Percentiles rank a stretch among this genome's conserved stretches.
Conservation (phyloP, 148 eudicot genomes). For the Suaeda aralocaspica region DNA sequence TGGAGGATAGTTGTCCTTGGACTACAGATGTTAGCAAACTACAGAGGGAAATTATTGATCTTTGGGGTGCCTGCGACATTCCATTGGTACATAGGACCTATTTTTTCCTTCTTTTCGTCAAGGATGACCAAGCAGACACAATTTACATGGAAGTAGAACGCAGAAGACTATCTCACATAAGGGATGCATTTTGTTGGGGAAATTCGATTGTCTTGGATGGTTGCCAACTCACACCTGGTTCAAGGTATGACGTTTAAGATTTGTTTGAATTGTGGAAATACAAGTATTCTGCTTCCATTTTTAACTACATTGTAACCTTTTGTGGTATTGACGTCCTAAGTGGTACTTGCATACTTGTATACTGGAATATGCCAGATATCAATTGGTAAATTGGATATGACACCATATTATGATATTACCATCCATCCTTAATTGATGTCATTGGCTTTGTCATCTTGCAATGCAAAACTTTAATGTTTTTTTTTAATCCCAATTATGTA, state of each 20-base stretch:
- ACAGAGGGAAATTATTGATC: conserved; percentile 62
- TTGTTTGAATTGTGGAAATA: neutral
- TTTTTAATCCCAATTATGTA: too few species aligned
- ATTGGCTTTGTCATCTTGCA: neutral
- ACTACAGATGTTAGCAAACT: conserved; percentile 63
- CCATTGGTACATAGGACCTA: conserved; percentile 84
- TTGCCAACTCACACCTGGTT: conserved; percentile 49
- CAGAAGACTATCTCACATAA: conserved; percentile 62
- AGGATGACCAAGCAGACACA: conserved; percentile 67
- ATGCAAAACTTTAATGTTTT: too few species aligned
- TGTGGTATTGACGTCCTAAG: neutral
- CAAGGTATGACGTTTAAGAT: conserved; percentile 48
- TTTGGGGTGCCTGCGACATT: conserved; percentile 76
- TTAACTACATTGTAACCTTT: neutral
- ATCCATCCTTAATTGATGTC: neutral
- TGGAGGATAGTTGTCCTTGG: conserved; percentile 36
- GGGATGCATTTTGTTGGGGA: conserved; percentile 58
- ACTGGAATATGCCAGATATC: neutral
- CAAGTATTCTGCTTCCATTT: neutral
- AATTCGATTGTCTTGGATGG: conserved; percentile 51
- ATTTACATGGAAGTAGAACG: conserved; percentile 92
- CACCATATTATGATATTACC: too few species aligned
- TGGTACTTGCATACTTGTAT: neutral
- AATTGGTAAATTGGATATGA: neutral
- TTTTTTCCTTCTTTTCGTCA: conserved; percentile 73